These are phyloP conservation scores for Euphorbia pulcherrima DNA, from an alignment of 345 rosid species.

Conservation along the genomic window DNA sequence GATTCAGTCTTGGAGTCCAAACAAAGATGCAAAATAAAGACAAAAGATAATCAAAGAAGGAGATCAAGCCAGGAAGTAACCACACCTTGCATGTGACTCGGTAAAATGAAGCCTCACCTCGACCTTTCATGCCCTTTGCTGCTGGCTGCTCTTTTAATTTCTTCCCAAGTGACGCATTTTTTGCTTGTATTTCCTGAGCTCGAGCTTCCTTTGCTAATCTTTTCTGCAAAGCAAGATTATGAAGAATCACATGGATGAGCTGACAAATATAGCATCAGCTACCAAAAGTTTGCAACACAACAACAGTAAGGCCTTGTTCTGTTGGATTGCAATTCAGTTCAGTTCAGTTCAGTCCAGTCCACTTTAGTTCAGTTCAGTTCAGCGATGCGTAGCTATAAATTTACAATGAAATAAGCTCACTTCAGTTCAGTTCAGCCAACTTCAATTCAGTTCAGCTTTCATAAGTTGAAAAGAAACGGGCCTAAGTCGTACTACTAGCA, in stretches of 20 bases:
- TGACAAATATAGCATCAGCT: neutral
- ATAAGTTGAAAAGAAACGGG: too few relatives aligned
- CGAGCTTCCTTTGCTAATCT: constrained; percentile 87
- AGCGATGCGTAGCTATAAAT: too few relatives aligned
- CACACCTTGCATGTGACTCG: constrained; percentile 93
- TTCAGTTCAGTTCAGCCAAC: too few relatives aligned
- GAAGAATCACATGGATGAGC: neutral
- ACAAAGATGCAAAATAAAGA: constrained; percentile 6
- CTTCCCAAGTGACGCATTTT: constrained; percentile 70
- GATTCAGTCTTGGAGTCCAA: neutral
- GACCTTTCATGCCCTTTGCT: constrained; percentile 60
- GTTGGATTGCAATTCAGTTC: too few relatives aligned
- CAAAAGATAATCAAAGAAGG: constrained; percentile 4
- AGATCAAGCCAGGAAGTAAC: constrained; percentile 11
- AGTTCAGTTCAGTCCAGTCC: too few relatives aligned
- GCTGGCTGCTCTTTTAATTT: constrained; percentile 67
- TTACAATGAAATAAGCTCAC: too few relatives aligned
- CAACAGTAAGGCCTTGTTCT: neutral
- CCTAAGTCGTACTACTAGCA: too few relatives aligned
- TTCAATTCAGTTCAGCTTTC: too few relatives aligned
- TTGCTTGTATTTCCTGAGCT: constrained; percentile 74
- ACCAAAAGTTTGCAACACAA: neutral
- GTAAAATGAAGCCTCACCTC: constrained; percentile 93
- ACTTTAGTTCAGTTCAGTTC: too few relatives aligned
- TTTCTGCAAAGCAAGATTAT: constrained; percentile 46